phyloP scores from a whole-genome alignment of 176 grass and related monocot species.

The Carex myosuroides region DNA sequence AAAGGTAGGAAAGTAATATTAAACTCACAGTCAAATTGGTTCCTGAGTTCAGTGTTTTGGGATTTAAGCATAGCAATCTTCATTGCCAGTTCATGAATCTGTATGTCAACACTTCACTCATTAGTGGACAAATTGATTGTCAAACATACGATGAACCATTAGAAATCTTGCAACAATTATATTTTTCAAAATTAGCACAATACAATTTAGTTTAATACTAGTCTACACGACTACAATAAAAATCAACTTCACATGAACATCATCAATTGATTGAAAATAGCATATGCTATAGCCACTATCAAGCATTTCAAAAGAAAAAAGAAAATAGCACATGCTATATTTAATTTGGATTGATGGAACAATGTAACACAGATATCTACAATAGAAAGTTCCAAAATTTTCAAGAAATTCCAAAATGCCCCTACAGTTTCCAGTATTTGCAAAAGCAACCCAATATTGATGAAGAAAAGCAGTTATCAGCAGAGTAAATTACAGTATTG shows the following conservation, averaged over 20 bases:
- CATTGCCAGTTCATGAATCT: conserved; percentile 99
- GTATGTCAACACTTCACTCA: conserved; percentile 19
- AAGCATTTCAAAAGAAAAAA: no score
- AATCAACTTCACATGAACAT: neutral
- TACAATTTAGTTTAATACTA: neutral
- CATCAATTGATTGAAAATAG: neutral
- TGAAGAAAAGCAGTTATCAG: neutral
- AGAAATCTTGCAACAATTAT: neutral
- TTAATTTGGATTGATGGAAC: neutral
- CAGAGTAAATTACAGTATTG: neutral
- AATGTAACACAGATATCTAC: neutral
- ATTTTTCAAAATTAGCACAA: neutral
- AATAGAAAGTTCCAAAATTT: neutral
- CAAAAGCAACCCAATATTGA: neutral
- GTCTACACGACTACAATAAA: neutral
- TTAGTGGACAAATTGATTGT: neutral
- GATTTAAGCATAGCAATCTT: conserved; percentile 92
- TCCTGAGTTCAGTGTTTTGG: conserved; percentile 84
- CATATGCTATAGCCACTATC: neutral
- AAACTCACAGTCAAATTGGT: conserved; percentile 77
- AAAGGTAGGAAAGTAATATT: neutral
- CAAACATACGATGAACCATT: neutral
- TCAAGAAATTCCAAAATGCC: neutral
- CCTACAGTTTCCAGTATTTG: neutral
- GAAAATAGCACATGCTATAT: neutral